Percentiles rank a stretch among this genome's conserved stretches.
phyloP scores from a whole-genome alignment of 2,329 filamentous ascomycete genomes.

The Colletotrichum tropicicola region DNA sequence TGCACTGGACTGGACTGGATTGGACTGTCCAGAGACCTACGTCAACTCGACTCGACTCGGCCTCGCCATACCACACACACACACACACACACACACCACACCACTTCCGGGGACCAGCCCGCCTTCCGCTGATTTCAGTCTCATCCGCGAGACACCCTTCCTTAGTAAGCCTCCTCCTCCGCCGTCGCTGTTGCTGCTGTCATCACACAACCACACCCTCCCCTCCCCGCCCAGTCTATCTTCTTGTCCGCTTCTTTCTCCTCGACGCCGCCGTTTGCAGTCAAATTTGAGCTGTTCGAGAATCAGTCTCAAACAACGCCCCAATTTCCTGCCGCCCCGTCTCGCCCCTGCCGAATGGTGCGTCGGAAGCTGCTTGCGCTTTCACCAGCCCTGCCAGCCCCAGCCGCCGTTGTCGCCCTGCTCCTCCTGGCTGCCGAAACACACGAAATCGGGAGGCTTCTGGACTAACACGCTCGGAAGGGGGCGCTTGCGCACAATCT shows the following conservation, averaged over 20 bases:
- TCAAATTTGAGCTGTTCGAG: slow-evolving; percentile 13
- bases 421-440: neutral
- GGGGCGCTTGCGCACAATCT: slow-evolving; percentile 1
- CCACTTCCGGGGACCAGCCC: slow-evolving; percentile 17
- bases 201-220: slow-evolving; percentile 11
- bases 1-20: neutral
- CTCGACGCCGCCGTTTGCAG: slow-evolving; percentile 27
- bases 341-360: slow-evolving; percentile 6
- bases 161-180: slow-evolving; percentile 16
- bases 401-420: slow-evolving; percentile 17
- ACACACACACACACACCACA: neutral
- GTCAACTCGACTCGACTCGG: neutral
- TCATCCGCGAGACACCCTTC: slow-evolving; percentile 1
- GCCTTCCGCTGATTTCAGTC: slow-evolving; percentile 8
- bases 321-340: neutral
- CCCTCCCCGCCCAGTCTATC: neutral
- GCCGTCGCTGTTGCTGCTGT: neutral
- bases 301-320: slow-evolving; percentile 2
- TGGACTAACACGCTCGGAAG: slow-evolving; percentile 3
- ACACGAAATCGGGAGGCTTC: slow-evolving; percentile 7
- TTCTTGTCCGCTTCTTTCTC: neutral
- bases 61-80: neutral
- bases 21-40: no score
- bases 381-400: slow-evolving; percentile 7
- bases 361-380: slow-evolving; percentile 18